These are phyloP conservation scores for Botryotinia globosa DNA, from an alignment of 2,329 filamentous ascomycete species.

Conservation along the genomic window DNA sequence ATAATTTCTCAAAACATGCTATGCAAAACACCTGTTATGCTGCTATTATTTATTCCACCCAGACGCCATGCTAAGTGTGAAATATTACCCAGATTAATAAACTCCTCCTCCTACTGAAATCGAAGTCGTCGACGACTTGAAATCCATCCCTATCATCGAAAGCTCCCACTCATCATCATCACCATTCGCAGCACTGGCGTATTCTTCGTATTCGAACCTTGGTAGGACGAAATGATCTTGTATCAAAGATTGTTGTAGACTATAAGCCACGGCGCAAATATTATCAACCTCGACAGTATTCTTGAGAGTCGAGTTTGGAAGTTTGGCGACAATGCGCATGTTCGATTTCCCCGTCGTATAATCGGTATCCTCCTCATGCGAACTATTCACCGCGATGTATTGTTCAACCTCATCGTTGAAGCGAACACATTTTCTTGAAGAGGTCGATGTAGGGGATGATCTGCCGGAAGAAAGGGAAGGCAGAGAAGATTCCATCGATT, in stretches of 20 bases:
- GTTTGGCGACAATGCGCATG: constrained; percentile 14
- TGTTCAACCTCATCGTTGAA: constrained; percentile 21
- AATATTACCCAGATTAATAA: constrained; percentile 4
- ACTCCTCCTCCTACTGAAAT: not conserved
- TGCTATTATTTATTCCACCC: not conserved
- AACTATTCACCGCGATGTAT: constrained; percentile 14
- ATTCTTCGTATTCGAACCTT: constrained; percentile 15
- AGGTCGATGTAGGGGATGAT: constrained; percentile 14
- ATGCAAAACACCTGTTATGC: constrained; percentile 7
- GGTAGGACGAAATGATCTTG: constrained; percentile 16
- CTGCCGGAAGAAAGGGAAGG: constrained; percentile 14
- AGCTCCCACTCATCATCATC: constrained; percentile 20
- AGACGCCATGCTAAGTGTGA: constrained; percentile 3
- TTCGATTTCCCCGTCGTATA: not conserved
- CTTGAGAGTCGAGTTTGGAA: constrained; percentile 4
- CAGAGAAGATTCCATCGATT: not conserved
- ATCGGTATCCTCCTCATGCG: not conserved
- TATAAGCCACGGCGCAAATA: not conserved
- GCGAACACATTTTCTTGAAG: constrained; percentile 18
- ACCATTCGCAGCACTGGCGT: not conserved
- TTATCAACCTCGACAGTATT: not conserved
- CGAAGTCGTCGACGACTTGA: not conserved
- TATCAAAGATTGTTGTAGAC: constrained; percentile 14
- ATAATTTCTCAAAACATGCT: not conserved
- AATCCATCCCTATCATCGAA: constrained; percentile 19